Evolutionary conservation across 148 eudicot genomes (phyloP).

Genomic region (Rhododendron ferrugineum): DNA sequence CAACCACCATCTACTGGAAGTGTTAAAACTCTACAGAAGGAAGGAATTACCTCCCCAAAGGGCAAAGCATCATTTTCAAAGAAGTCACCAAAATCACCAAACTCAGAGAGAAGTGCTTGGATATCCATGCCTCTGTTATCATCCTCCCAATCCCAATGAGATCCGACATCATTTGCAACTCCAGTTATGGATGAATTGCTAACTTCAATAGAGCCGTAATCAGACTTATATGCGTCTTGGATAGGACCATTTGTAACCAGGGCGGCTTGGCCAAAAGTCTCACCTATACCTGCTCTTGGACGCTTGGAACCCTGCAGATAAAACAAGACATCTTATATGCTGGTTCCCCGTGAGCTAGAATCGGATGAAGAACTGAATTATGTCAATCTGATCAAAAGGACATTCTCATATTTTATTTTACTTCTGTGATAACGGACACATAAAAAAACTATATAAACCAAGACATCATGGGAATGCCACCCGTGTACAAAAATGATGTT

Average conservation of each 20-base stretch:
- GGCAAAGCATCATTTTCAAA: slow-evolving; percentile 80
- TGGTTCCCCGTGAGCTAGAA: not conserved
- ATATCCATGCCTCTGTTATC: slow-evolving; percentile 89
- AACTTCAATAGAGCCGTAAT: slow-evolving; percentile 36
- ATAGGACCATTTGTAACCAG: slow-evolving; percentile 39
- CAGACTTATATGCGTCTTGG: slow-evolving; percentile 40
- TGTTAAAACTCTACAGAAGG: not conserved
- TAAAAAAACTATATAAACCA: not conserved
- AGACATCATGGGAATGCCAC: not conserved
- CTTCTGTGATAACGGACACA: not conserved
- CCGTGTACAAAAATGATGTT: not conserved
- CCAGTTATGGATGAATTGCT: slow-evolving; percentile 52
- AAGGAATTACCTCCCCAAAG: slow-evolving; percentile 77
- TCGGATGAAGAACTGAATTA: not conserved
- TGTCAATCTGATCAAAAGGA: not conserved
- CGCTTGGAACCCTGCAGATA: slow-evolving; percentile 82
- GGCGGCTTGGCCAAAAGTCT: slow-evolving; percentile 59
- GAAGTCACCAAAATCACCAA: slow-evolving; percentile 96
- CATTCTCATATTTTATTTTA: not conserved
- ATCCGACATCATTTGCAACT: slow-evolving; percentile 54
- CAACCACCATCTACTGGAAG: not conserved
- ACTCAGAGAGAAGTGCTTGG: slow-evolving; percentile 87
- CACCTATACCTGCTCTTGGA: slow-evolving; percentile 54
- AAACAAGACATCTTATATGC: slow-evolving; percentile 7
- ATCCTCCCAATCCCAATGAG: slow-evolving; percentile 91